Evolutionary conservation across 257 asterid genomes (phyloP), one percentile per base, ranked within the genome.

Genomic region (Nyctanthes arbortristis): DNA sequence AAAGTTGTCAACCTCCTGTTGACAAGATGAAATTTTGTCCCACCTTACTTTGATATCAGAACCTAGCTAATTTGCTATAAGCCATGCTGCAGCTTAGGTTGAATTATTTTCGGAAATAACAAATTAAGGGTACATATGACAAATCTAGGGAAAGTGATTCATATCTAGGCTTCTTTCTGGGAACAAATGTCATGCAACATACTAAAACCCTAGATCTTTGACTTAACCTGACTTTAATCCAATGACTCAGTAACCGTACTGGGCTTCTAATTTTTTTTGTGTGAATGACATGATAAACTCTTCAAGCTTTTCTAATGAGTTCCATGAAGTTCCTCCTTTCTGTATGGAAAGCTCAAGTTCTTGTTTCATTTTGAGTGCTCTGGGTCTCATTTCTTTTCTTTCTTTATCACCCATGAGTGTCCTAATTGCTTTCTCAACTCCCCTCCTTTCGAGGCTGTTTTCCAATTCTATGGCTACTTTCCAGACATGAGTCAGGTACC

Each of bases 381-480:
- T 72, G 43, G 72, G 27, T 52, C 65, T 75, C 36, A 72, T 37
- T 39, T 65, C 81, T 28, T 65, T 69, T n/a, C 81, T 76, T 68
- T 76, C 78, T 0, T 59, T 39, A 13, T 65, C 79, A 7, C 60
- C 65, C 74, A 75, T 63, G 4, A 61, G 33, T 6, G 66, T 68
- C 30, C 35, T 73, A 31, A 76, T 65, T 5, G 58, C 57, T 7
- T 33, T 75, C 63, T 79, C 72, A 45, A 79, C 32, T 11, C n/a
- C 35, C 9, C 4, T 60, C 55, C 76, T 79, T 63, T 79, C 77
- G 12, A 1, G 33, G 2, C 29, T 16, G 10, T 59, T 6, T 45
- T 67, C 84, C 14, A 75, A n/a, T n/a, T 75, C 73, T 7, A 79
- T 2, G 2, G 76, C 84, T 2, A 75, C 72, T 29, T 65, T 75